A percentile compares a stretch with the other conserved stretches of the same genome.
Conservation (phyloP, 805 yeast genomes). For the Ogataea methylovora region DNA sequence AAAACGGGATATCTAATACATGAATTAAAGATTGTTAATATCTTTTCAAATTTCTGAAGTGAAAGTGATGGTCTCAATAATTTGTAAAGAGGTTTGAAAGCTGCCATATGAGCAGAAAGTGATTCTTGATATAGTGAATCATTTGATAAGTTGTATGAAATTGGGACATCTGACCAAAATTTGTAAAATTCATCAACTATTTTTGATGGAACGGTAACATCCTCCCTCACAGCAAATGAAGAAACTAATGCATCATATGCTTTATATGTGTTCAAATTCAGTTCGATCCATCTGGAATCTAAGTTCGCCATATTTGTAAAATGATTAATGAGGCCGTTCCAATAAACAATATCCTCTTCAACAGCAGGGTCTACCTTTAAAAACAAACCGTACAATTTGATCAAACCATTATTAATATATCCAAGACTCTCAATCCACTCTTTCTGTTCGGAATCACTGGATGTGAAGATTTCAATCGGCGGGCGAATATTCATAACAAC, state of each 20-base stretch:
- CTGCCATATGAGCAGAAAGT: slow-evolving; percentile 43
- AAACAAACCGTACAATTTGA: slow-evolving; percentile 51
- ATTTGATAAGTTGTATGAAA: slow-evolving; percentile 35
- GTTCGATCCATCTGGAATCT: slow-evolving; percentile 36
- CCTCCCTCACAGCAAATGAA: slow-evolving; percentile 16
- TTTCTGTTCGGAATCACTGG: slow-evolving; percentile 4
- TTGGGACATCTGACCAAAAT: slow-evolving; percentile 41
- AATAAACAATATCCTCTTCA: slow-evolving; percentile 25
- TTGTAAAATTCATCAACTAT: slow-evolving; percentile 34
- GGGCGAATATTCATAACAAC: slow-evolving; percentile 28
- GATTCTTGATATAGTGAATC: slow-evolving; percentile 49
- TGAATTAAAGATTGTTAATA: slow-evolving; percentile 54
- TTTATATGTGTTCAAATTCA: slow-evolving; percentile 50
- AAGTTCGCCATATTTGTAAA: slow-evolving; percentile 32
- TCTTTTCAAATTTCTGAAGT: slow-evolving; percentile 32
- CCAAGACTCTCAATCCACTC: slow-evolving; percentile 58
- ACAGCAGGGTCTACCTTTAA: slow-evolving; percentile 25
- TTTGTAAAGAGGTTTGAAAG: slow-evolving; percentile 42
- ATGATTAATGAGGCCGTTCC: slow-evolving; percentile 51
- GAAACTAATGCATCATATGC: slow-evolving; percentile 41
- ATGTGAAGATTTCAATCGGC: slow-evolving; percentile 1
- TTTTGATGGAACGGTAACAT: slow-evolving; percentile 19
- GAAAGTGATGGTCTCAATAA: slow-evolving; percentile 27
- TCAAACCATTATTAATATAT: slow-evolving; percentile 58
- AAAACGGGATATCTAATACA: slow-evolving; percentile 70